phyloP scores from a whole-genome alignment of 495 filamentous ascomycete species.

The Penicillium argentinense region DNA sequence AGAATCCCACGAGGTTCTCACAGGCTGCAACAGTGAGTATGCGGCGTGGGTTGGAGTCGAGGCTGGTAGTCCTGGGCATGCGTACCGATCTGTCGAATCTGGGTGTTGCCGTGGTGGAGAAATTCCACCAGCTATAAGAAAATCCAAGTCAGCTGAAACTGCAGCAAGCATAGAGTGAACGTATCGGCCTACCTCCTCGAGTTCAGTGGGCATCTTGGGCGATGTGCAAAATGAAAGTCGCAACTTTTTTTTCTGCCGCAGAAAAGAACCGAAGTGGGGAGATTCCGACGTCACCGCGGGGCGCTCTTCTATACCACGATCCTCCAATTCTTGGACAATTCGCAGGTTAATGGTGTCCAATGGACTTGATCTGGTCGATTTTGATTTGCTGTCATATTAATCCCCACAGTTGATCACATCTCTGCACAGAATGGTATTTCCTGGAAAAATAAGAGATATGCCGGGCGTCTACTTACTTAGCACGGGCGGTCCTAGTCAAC shows the following conservation, averaged over 20 bases:
- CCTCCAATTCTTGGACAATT: neutral
- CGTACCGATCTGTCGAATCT: constrained; percentile 74
- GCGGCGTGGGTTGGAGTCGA: neutral
- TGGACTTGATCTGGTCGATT: neutral
- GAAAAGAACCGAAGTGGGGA: constrained; percentile 19
- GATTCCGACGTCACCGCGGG: constrained; percentile 22
- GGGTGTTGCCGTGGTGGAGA: constrained; percentile 83
- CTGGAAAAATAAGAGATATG: too few species aligned
- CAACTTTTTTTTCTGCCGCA: constrained; percentile 18
- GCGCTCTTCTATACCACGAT: neutral
- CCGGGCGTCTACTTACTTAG: too few species aligned
- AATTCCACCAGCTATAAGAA: constrained; percentile 79
- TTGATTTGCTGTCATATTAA: neutral
- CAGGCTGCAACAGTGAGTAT: constrained; percentile 50
- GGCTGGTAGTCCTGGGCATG: neutral
- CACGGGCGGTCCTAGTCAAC: too few species aligned
- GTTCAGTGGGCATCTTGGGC: constrained; percentile 69
- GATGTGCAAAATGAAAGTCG: neutral
- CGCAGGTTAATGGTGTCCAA: neutral
- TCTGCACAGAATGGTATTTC: too few species aligned
- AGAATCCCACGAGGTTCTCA: constrained; percentile 85
- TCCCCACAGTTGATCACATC: too few species aligned
- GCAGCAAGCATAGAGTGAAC: constrained; percentile 2
- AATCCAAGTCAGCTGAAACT: neutral
- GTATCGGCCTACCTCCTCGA: constrained; percentile 92